Evolutionary conservation across 2,329 filamentous ascomycete genomes (phyloP).

Genomic region (Cercospora zeae-maydis): DNA sequence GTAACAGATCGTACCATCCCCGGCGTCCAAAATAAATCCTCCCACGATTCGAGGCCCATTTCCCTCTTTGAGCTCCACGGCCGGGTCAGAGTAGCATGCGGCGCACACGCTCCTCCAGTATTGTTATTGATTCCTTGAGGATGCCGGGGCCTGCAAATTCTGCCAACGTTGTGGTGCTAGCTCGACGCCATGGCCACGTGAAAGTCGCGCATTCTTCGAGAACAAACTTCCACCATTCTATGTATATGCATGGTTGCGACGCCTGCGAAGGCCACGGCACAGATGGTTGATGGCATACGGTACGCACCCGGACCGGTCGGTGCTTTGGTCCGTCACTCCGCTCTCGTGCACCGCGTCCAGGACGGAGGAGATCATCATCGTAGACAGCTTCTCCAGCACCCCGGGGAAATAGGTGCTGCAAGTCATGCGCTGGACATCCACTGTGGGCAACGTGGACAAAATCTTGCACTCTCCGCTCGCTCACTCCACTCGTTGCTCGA

Average conservation of each 20-base stretch:
- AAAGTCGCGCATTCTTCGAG: neutral
- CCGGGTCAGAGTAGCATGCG: conserved; percentile 12
- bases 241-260: too few species aligned
- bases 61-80: conserved; percentile 9
- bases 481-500: conserved; percentile 1
- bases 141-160: conserved; percentile 9
- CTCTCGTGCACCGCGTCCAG: neutral
- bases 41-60: conserved; percentile 6
- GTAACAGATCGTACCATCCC: conserved; percentile 13
- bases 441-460: conserved; percentile 1
- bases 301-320: too few species aligned
- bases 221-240: neutral
- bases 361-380: neutral
- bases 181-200: neutral
- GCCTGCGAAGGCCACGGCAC: too few species aligned
- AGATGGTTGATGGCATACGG: too few species aligned
- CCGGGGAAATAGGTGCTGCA: neutral
- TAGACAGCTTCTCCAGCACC: neutral
- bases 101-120: neutral
- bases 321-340: neutral
- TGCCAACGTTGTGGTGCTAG: neutral
- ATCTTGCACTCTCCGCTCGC: conserved; percentile 4
- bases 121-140: conserved; percentile 5
- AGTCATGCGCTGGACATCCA: too few species aligned
- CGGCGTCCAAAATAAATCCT: conserved; percentile 1